phyloP scores from a whole-genome alignment of 176 grass and related monocot genomes.

The Tillandsia leiboldiana region DNA sequence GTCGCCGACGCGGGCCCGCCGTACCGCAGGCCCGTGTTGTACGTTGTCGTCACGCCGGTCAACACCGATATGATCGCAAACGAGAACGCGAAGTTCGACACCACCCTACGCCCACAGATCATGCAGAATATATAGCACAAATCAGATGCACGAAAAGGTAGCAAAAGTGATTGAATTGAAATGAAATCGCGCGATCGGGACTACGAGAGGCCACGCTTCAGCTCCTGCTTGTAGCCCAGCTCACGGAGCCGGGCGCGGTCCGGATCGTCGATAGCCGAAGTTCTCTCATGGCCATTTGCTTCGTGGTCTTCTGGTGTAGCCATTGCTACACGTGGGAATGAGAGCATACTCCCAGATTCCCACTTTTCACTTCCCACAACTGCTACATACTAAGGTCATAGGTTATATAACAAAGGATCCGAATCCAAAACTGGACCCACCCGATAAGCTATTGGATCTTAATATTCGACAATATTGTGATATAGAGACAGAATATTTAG shows the following conservation, averaged over 20 bases:
- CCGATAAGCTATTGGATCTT: no score
- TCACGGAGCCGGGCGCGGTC: conserved; percentile 36
- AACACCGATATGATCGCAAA: conserved; percentile 24
- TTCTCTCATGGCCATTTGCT: not conserved
- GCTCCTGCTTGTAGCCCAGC: conserved; percentile 74
- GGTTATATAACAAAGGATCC: no score
- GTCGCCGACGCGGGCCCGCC: conserved; percentile 8
- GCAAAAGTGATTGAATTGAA: not conserved
- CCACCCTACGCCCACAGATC: not conserved
- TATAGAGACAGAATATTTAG: no score
- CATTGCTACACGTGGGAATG: no score
- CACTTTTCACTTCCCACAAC: no score
- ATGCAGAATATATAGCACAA: not conserved
- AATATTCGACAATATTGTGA: no score
- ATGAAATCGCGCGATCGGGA: not conserved
- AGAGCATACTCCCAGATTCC: no score
- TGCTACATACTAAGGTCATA: no score
- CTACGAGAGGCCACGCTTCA: conserved; percentile 66
- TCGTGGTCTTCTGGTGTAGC: not conserved
- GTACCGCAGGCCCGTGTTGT: conserved; percentile 14
- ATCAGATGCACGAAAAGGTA: not conserved
- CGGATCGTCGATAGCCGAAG: not conserved
- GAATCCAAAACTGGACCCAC: no score
- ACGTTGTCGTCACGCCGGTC: conserved; percentile 12
- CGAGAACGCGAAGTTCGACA: conserved; percentile 23